phyloP scores from a whole-genome alignment of 179 eudicot genomes.

The Silene vulgaris region DNA sequence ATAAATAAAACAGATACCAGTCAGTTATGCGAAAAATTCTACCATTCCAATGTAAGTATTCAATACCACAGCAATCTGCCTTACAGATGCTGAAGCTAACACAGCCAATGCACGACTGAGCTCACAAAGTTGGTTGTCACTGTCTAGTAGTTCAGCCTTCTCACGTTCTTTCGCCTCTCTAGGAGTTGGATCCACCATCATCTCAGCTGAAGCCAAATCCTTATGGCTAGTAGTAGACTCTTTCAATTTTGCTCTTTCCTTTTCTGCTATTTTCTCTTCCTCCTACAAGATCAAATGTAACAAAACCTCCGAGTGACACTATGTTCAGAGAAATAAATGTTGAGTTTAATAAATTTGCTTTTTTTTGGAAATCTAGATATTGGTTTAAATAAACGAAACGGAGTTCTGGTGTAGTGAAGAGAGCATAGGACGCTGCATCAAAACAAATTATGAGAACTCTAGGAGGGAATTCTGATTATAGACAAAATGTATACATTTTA shows the following conservation, averaged over 20 bases:
- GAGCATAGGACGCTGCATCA: conserved; percentile 6
- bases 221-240: conserved; percentile 40
- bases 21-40: not conserved
- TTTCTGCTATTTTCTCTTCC: conserved; percentile 47
- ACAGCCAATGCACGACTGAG: conserved; percentile 82
- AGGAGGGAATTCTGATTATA: not conserved
- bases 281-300: conserved; percentile 35
- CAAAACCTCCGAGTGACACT: not conserved
- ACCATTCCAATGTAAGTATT: not conserved
- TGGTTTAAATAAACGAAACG: not conserved
- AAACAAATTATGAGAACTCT: conserved; percentile 1
- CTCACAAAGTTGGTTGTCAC: conserved; percentile 64
- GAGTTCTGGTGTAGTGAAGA: not conserved
- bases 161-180: conserved; percentile 42
- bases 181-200: conserved; percentile 45
- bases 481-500: not conserved
- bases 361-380: too few species aligned
- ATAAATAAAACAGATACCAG: conserved; percentile 19
- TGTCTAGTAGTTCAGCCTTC: conserved; percentile 38
- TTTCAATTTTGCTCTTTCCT: conserved; percentile 56
- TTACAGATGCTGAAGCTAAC: conserved; percentile 77
- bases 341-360: too few species aligned
- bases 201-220: conserved; percentile 54
- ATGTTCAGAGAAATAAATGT: too few species aligned
- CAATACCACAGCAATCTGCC: conserved; percentile 18